phyloP scores from a whole-genome alignment of 2,329 filamentous ascomycete species.

The Colletotrichum filicis region DNA sequence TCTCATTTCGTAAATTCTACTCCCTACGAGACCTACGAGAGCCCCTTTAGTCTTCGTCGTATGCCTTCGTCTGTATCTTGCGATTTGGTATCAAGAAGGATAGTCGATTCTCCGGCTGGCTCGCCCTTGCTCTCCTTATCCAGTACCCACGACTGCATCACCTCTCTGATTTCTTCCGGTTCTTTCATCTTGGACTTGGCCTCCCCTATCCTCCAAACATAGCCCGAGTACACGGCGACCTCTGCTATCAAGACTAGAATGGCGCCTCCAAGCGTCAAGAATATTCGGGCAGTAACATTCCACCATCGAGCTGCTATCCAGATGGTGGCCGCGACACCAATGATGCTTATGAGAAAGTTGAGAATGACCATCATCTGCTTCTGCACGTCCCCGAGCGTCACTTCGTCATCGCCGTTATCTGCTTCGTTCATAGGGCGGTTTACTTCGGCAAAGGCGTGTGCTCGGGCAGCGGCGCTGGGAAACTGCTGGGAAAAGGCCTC shows the following conservation, averaged over 20 bases:
- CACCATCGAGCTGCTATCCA: conserved; percentile 85
- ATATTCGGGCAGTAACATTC: conserved; percentile 76
- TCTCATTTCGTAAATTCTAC: neutral
- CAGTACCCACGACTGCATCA: conserved; percentile 79
- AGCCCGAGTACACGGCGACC: conserved; percentile 80
- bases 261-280: conserved; percentile 77
- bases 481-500: conserved; percentile 72
- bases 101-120: conserved; percentile 3
- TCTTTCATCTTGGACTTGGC: conserved; percentile 72
- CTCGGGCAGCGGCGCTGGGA: conserved; percentile 58
- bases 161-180: conserved; percentile 73
- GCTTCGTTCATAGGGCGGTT: conserved; percentile 58
- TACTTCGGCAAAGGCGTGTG: conserved; percentile 65
- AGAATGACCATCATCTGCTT: conserved; percentile 86
- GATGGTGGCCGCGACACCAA: conserved; percentile 80
- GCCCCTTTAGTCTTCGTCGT: conserved; percentile 20
- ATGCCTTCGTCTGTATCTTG: conserved; percentile 26
- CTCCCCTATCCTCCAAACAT: conserved; percentile 76
- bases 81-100: conserved; percentile 18
- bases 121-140: conserved; percentile 50
- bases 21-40: conserved; percentile 3
- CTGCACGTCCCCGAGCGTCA: conserved; percentile 79
- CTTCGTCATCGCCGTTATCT: conserved; percentile 69
- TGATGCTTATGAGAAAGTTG: conserved; percentile 88
- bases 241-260: conserved; percentile 79